Evolutionary conservation across 164 flowering plant genomes (phyloP).

Genomic region (Dillenia suffruticosa): DNA sequence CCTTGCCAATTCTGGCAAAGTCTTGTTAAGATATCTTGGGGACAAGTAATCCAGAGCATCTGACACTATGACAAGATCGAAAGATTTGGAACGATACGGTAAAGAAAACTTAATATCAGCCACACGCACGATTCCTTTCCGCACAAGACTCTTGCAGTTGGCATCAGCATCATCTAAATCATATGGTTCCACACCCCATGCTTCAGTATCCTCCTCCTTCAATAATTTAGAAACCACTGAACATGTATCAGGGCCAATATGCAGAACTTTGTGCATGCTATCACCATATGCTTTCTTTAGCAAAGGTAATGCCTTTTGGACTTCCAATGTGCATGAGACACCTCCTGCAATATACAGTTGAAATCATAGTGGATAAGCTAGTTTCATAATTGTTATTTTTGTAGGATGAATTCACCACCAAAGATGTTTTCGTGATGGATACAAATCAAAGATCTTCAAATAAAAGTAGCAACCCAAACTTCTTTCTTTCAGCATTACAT

Average conservation of each 20-base stretch:
- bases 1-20: constrained; percentile 85
- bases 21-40: constrained; percentile 81
- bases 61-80: constrained; percentile 80
- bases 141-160: constrained; percentile 67
- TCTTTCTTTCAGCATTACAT: too few species aligned
- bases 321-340: constrained; percentile 64
- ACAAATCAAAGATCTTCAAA: too few species aligned
- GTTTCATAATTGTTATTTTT: too few species aligned
- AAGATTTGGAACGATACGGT: constrained; percentile 77
- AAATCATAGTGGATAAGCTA: not conserved
- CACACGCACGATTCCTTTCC: constrained; percentile 82
- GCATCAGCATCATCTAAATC: constrained; percentile 79
- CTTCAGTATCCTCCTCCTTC: constrained; percentile 84
- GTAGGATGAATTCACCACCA: too few species aligned
- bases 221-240: constrained; percentile 69
- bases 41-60: constrained; percentile 93
- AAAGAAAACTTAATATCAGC: constrained; percentile 90
- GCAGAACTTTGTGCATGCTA: constrained; percentile 81
- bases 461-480: too few species aligned
- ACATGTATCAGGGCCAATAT: constrained; percentile 91
- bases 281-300: constrained; percentile 81
- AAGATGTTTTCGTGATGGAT: too few species aligned
- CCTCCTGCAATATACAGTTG: constrained; percentile 44
- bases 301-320: constrained; percentile 64
- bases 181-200: constrained; percentile 95